Percentiles rank a stretch among this genome's conserved stretches.
Evolutionary conservation across 2,329 filamentous ascomycete genomes (phyloP).

Genomic region (Aspergillus glaucus): DNA sequence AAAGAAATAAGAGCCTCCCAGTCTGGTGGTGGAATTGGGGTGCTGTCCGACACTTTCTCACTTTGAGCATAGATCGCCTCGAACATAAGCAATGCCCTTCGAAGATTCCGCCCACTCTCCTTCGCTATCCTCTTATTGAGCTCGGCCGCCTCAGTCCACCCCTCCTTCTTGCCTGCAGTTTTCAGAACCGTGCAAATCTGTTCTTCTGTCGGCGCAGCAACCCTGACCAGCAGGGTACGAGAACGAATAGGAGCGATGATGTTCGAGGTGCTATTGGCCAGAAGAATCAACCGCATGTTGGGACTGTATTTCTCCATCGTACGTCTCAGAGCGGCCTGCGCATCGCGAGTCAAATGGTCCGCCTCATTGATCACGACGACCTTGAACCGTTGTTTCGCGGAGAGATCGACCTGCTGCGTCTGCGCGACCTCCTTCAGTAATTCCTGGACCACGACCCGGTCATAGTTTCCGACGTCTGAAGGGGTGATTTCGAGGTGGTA

Average conservation of each 20-base stretch:
- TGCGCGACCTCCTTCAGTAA: slow-evolving; percentile 96
- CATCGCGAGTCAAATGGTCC: slow-evolving; percentile 87
- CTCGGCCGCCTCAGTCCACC: slow-evolving; percentile 68
- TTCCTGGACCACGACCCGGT: slow-evolving; percentile 92
- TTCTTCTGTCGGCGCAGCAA: slow-evolving; percentile 77
- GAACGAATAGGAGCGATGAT: slow-evolving; percentile 98
- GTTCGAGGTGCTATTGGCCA: slow-evolving; percentile 94
- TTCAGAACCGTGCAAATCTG: slow-evolving; percentile 76
- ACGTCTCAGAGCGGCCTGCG: slow-evolving; percentile 84
- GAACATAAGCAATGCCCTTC: slow-evolving; percentile 89
- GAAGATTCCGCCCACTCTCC: slow-evolving; percentile 84
- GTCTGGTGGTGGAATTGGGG: slow-evolving; percentile 86
- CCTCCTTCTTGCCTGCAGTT: slow-evolving; percentile 65
- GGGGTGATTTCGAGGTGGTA: slow-evolving; percentile 99
- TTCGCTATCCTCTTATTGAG: slow-evolving; percentile 80
- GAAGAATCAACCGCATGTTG: slow-evolving; percentile 81
- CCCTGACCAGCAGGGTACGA: slow-evolving; percentile 82
- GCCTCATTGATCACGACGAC: slow-evolving; percentile 99
- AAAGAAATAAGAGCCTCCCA: slow-evolving; percentile 90
- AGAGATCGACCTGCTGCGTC: slow-evolving; percentile 95
- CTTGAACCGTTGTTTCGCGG: slow-evolving; percentile 89
- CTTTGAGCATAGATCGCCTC: slow-evolving; percentile 96
- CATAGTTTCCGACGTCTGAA: slow-evolving; percentile 92
- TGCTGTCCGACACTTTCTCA: slow-evolving; percentile 82
- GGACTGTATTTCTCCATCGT: slow-evolving; percentile 99